A percentile compares a stretch with the other conserved stretches of the same genome.
Conservation (phyloP, 495 filamentous ascomycete genomes). For the Daldinia loculata region DNA sequence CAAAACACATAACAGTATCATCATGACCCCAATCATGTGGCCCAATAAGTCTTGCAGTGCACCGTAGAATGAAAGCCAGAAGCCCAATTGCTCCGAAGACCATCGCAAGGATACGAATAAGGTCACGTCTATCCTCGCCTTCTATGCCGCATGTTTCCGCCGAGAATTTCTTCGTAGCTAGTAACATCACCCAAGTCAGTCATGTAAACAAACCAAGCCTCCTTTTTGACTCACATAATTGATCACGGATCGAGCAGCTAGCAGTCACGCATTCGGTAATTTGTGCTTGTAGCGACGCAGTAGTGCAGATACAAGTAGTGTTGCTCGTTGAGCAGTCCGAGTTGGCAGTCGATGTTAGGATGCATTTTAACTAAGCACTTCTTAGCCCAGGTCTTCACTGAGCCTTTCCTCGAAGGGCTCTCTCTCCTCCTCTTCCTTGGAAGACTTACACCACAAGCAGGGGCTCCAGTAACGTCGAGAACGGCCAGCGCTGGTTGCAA, state of each 20-base stretch:
- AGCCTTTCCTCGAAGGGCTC: neutral
- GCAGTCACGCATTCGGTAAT: constrained; percentile 44
- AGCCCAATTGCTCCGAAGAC: constrained; percentile 30
- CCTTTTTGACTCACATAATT: constrained; percentile 37
- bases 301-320: constrained; percentile 48
- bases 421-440: neutral
- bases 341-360: constrained; percentile 23
- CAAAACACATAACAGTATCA: constrained; percentile 37
- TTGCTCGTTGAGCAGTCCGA: constrained; percentile 45
- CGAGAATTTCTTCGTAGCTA: constrained; percentile 41
- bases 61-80: constrained; percentile 36
- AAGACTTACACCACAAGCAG: constrained; percentile 38
- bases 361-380: constrained; percentile 30
- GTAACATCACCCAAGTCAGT: constrained; percentile 7
- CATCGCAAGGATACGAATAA: constrained; percentile 28
- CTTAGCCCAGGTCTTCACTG: constrained; percentile 9
- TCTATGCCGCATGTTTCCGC: constrained; percentile 27
- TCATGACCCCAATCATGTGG: constrained; percentile 36
- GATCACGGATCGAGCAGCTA: constrained; percentile 46
- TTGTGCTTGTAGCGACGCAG: constrained; percentile 33
- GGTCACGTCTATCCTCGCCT: constrained; percentile 25
- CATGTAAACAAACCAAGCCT: neutral
- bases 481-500: constrained; percentile 39
- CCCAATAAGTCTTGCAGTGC: constrained; percentile 27
- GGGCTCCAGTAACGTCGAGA: constrained; percentile 28